Evolutionary conservation across 2,329 filamentous ascomycete species (phyloP), one percentile per base, ranked within the genome.

Genomic region (Pestalotiopsis sp.): DNA sequence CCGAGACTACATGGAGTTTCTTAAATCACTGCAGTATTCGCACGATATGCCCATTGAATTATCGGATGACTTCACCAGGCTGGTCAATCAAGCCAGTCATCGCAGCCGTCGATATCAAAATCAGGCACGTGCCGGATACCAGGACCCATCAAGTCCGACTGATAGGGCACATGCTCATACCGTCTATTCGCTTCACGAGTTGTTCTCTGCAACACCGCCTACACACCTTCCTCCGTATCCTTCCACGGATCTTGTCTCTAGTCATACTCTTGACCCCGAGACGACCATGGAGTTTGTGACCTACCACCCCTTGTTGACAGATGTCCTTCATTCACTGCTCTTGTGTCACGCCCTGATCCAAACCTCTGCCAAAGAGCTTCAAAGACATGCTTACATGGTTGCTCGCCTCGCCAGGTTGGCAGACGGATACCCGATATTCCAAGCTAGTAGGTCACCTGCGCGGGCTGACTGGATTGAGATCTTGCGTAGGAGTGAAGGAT

Each of bases 391-490:
- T 0, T 87, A 94, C 82, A 96, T 95, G 87, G 93, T 92, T 4
- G 92, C 93, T 17, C 90, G 93, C 4, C 85, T 96, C 2, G 86
- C 89, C 4, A 87, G 93, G 23, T 85, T 96, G 27, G 90, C 89
- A 63, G 92, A 96, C 74, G 93, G 93, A 4, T 95, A 93, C 73
- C 93, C 93, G 0, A 87, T 95, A 63, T 95, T 97, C 76, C 90
- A 94, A 71, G 86, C 90, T 0, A 90, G 91, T 27, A 86, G 91
- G 64, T 92, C 89, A 3, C 90, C 92, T 1, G 90, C 92, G 2
- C 89, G 92, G 65, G 88, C 91, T 3, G 93, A 97, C 79, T 97
- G 93, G 93, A 89, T 91, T 62, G 92, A 95, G 79, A 85, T 95
- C 0, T 79, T 96, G 11, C 87, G 90, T 0, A 87, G 89, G 38